Percentiles rank a stretch among this genome's conserved stretches.
Conservation (phyloP, 352 stramenopile genomes). For the Phytophthora constricta region DNA sequence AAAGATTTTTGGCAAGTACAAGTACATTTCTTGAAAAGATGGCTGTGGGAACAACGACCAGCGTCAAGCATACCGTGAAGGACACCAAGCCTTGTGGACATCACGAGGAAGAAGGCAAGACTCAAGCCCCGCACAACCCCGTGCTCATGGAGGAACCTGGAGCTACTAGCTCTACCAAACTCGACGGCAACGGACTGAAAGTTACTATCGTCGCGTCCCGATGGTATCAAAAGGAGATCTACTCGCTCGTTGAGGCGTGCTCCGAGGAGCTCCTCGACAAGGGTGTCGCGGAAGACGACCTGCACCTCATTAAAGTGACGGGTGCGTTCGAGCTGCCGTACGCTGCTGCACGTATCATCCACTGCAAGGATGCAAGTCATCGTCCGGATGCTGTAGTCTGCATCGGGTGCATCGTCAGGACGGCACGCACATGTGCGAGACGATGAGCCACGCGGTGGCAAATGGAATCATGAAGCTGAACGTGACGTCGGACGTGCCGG, state of each 20-base stretch:
- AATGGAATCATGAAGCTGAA: slow-evolving; percentile 97
- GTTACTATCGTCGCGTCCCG: slow-evolving; percentile 68
- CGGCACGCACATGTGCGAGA: slow-evolving; percentile 98
- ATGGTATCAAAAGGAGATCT: slow-evolving; percentile 65
- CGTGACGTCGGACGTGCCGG: slow-evolving; percentile 87
- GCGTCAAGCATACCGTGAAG: slow-evolving; percentile 31
- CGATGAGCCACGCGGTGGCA: slow-evolving; percentile 94
- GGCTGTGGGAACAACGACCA: slow-evolving; percentile 31
- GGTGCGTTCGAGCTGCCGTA: slow-evolving; percentile 97
- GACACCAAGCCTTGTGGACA: background rate
- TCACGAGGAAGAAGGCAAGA: slow-evolving; percentile 10
- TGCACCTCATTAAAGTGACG: slow-evolving; percentile 81
- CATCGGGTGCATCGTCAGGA: slow-evolving; percentile 94
- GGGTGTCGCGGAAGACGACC: slow-evolving; percentile 50
- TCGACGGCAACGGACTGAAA: slow-evolving; percentile 37
- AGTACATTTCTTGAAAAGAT: slow-evolving; percentile 33
- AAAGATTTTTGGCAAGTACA: background rate
- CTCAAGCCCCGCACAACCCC: slow-evolving; percentile 19
- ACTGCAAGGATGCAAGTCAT: slow-evolving; percentile 68
- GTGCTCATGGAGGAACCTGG: slow-evolving; percentile 50
- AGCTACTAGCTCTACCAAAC: background rate
- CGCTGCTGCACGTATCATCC: slow-evolving; percentile 81
- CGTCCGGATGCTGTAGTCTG: slow-evolving; percentile 95
- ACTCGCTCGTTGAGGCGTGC: slow-evolving; percentile 55
- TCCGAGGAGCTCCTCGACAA: slow-evolving; percentile 64